These are phyloP conservation scores for Phytopythium vexans DNA, from an alignment of 352 stramenopile species.

Conservation along the genomic window DNA sequence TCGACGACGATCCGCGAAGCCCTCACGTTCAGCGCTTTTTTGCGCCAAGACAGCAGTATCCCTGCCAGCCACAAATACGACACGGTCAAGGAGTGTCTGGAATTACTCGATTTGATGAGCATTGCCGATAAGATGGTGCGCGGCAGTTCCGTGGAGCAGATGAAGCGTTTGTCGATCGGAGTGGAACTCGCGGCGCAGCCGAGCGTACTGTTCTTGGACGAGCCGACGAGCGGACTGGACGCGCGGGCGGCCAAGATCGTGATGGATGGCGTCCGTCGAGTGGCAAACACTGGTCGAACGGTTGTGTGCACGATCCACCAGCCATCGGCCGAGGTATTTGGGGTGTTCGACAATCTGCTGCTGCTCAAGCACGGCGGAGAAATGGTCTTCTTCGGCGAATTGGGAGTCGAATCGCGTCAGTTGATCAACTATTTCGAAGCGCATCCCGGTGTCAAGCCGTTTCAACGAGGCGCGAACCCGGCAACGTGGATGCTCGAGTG, in stretches of 20 bases:
- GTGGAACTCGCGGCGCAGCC: conserved; percentile 86
- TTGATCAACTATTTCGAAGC: conserved; percentile 86
- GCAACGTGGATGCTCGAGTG: no score
- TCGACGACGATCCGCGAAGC: conserved; percentile 79
- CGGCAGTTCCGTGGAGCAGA: conserved; percentile 34
- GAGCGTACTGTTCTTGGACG: conserved; percentile 90
- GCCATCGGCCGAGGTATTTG: conserved; percentile 86
- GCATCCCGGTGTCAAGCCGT: conserved; percentile 45
- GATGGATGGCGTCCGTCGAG: conserved; percentile 78
- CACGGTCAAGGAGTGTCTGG: conserved; percentile 31
- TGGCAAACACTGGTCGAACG: conserved; percentile 80
- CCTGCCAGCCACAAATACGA: conserved; percentile 26
- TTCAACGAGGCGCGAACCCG: conserved; percentile 43
- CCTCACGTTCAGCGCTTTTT: conserved; percentile 49
- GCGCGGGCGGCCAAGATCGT: conserved; percentile 81
- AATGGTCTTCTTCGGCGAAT: conserved; percentile 84
- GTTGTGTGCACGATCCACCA: conserved; percentile 71
- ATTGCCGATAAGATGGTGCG: conserved; percentile 37
- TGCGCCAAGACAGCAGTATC: conserved; percentile 5
- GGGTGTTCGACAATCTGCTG: conserved; percentile 89
- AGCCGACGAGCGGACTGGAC: conserved; percentile 90
- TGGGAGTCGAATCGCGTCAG: conserved; percentile 71
- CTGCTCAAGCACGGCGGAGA: conserved; percentile 69
- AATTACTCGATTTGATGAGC: conserved; percentile 33
- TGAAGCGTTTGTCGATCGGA: conserved; percentile 65